Evolutionary conservation across 768 basidiomycete species (phyloP).

Genomic region (Mycena vitilis): DNA sequence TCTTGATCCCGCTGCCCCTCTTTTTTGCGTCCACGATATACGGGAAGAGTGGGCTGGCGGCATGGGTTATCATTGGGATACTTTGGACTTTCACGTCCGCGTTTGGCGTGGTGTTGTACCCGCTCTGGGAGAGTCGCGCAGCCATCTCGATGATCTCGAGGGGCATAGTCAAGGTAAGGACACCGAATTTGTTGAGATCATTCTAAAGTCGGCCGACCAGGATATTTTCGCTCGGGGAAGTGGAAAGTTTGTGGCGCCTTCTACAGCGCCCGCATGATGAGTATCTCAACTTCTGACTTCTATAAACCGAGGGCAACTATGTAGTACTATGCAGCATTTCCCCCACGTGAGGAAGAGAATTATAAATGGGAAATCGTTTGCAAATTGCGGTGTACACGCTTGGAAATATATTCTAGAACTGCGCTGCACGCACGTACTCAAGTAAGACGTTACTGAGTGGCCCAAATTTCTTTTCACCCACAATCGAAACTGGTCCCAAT

Average conservation of each 20-base stretch:
- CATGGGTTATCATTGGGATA: constrained; percentile 87
- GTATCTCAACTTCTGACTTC: too few relatives aligned
- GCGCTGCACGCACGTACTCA: too few relatives aligned
- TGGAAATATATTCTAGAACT: too few relatives aligned
- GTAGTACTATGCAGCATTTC: too few relatives aligned
- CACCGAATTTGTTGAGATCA: constrained; percentile 3
- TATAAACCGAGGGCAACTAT: too few relatives aligned
- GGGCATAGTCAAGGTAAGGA: constrained; percentile 73
- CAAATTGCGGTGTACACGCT: too few relatives aligned
- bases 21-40: constrained; percentile 87
- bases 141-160: constrained; percentile 68
- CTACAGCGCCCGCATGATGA: constrained; percentile 4
- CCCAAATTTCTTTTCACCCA: too few relatives aligned
- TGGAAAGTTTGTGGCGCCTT: constrained; percentile 48
- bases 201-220: constrained; percentile 37
- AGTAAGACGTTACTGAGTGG: too few relatives aligned
- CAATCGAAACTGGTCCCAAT: too few relatives aligned
- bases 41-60: constrained; percentile 70
- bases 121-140: constrained; percentile 83
- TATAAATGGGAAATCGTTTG: too few relatives aligned
- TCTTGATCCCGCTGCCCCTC: constrained; percentile 86
- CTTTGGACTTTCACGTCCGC: constrained; percentile 86
- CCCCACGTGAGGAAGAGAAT: too few relatives aligned
- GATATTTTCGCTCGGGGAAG: constrained; percentile 55
- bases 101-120: constrained; percentile 83